phyloP scores from a whole-genome alignment of 2,329 filamentous ascomycete species.

The Microdochium bolleyi region DNA sequence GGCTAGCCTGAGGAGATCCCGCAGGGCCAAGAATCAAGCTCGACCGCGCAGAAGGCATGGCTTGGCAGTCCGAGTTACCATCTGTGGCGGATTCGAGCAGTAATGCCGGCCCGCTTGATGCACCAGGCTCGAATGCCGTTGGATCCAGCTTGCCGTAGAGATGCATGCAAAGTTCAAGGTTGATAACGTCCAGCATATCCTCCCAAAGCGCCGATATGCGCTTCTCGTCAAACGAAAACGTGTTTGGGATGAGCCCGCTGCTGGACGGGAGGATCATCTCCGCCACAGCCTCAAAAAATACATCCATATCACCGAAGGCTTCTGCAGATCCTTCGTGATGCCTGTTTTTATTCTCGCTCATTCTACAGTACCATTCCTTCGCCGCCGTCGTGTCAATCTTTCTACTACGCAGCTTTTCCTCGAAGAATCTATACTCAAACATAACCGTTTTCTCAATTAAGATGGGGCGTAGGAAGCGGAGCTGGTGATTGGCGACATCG shows the following conservation, averaged over 20 bases:
- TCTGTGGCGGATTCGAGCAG: constrained; percentile 8
- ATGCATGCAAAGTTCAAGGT: constrained; percentile 56
- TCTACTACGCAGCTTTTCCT: constrained; percentile 60
- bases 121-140: neutral
- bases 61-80: constrained; percentile 8
- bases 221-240: constrained; percentile 59
- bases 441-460: constrained; percentile 86
- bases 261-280: constrained; percentile 47
- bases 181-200: constrained; percentile 54
- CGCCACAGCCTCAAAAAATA: constrained; percentile 52
- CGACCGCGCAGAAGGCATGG: constrained; percentile 12
- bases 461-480: constrained; percentile 74
- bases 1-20: constrained; percentile 41
- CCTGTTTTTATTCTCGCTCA: constrained; percentile 29
- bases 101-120: neutral
- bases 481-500: constrained; percentile 96
- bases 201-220: constrained; percentile 51
- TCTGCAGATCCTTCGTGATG: constrained; percentile 22
- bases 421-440: constrained; percentile 84
- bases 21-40: constrained; percentile 43
- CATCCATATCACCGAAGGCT: constrained; percentile 48
- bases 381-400: constrained; percentile 53
- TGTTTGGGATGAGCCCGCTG: constrained; percentile 41
- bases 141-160: constrained; percentile 45
- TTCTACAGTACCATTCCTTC: constrained; percentile 55